Base-by-base conservation (phyloP, 2,329 filamentous ascomycete genomes). In the Emergomyces africanus region DNA sequence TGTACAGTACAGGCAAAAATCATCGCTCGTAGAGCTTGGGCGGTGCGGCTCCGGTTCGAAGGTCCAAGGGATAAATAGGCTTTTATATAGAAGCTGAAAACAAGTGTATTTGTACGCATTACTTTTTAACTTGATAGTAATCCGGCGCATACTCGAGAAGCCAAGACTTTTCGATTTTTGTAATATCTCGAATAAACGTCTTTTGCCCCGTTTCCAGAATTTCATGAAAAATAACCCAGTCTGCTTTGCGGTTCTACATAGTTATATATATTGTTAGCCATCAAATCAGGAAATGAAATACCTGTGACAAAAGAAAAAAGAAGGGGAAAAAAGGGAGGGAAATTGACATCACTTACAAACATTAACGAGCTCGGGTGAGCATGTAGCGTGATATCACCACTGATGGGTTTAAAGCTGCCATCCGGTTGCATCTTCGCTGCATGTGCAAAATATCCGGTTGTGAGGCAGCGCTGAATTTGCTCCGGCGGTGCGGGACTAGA, bases 141-240 rank as follows among this genome's bases (percentile, higher is more conserved):
- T 87, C 85, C 0, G 89, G 84, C 15, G 89, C 90, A 77, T 92
- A 95, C 71, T 97, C 90, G 54, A 91, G 71, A 65, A 99, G 78
- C 89, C 92, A 99, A n/a, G 77, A 79, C 79, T 90, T 96, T 70
- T 96, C 89, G 66, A 97, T 88, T 76, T 89, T 94, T n/a, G 86
- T 94, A 61, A 97, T 78, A 72, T 97, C 92, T 59, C 90, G 81
- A 66, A 99, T 95, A 70, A 87, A 97, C 0, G 83, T 90, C 78
- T 97, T 97, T 63, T 83, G 83, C 10, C 87, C 84, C 4, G 89
- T 95, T 75, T 97, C 89, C 79, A 96, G 83, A 42, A 96, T 84
- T 74, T 96, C 92, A 67, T 95, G 88, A 69, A 96, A 99, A 39
- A 99, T 82, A 10, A 97, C 90, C 90, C 92, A 97, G 64, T 96